Base-by-base conservation (phyloP, 2,329 filamentous ascomycete species). In the Trichoderma atrobrunneum region DNA sequence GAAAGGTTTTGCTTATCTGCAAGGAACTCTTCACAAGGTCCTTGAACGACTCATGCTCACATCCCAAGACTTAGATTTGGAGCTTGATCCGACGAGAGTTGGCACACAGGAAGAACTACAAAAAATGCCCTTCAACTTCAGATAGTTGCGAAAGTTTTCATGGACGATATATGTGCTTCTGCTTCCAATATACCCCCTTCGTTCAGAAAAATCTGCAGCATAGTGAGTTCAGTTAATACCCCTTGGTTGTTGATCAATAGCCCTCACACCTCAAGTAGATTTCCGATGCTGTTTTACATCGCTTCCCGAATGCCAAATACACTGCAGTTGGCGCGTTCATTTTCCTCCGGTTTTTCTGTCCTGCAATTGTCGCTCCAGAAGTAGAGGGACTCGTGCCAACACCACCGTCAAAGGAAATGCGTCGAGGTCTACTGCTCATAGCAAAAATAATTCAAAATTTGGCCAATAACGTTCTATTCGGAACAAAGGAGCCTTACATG, bases 401-500 rank as follows among this genome's bases (percentile, higher is more conserved):
- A 2, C 77, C 88, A 3, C 90, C 90, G 7, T 90, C 90, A 1
- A 92, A 91, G 78, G 90, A 91, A 76, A 91, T 92, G 88, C 86
- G 91, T 21, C 86, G 90, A 69, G 90, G 90, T 5, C 83, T 92
- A 7, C 84, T 92, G 34, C 84, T 92, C 36, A 92, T 92, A 75
- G 90, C 91, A 64, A 92, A 92, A 77, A 88, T 92, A 72, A 87
- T 92, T 26, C 91, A 92, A 76, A 92, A 92, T 76, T 82, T 92
- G 43, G 91, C 90, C 43, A 92, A 92, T 76, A 92, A 92, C 72
- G 90, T 92, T 32, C 83, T 92, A 1, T 92, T 92, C 75, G 90
- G 91, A 5, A 89, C 89, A 39, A 92, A 92, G 79, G 90, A 92
- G 77, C 88, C 89, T 4, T 92, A 91, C 77, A 92, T 92, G 91